Base-by-base conservation (phyloP, 257 asterid species). In the Plectranthus barbatus region DNA sequence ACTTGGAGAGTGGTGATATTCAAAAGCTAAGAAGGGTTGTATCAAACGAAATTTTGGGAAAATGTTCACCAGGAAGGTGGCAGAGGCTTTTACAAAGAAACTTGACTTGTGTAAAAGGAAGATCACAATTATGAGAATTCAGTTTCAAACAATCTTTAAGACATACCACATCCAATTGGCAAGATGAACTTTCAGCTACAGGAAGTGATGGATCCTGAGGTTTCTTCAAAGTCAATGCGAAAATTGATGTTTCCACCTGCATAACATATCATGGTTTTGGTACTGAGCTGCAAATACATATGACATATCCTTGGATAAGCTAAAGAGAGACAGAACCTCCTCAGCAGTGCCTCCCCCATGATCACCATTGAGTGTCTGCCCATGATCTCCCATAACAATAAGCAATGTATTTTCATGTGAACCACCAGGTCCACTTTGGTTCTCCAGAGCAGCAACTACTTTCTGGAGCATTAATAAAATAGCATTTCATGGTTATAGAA, bases 361-460 rank as follows among this genome's bases (percentile, higher is more conserved):
- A 76, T 88, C 97, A 36, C 98, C 97, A 62, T 91, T 91, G 53
- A 88, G 56, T 62, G 98, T 91, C 77, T 91, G 98, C 72, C 98
- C 98, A 37, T 91, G 98, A 81, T 91, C 98, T 45, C 98, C 98
- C 98, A 91, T 91, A 54, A 91, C 97, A 74, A 91, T 86, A 74
- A 91, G 97, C 95, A 91, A 71, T 36, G 98, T 86, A 57, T 88
- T 88, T 75, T 91, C 95, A 76, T 91, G 98, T 67, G 83, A 69
- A 73, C 90, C 95, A 62, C 97, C 98, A 12, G 91, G 86, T 66
- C 86, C 88, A 74, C 89, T 84, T 80, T 79, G 81, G 75, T 84
- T 84, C 73, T 84, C 88, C 74, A 91, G 79, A 55, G 75, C 81
- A 53, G 72, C 85, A 60, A 91, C 88, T 66, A 86, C 85, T 67